These are phyloP conservation scores for Handroanthus guayacan DNA, from an alignment of 257 asterid species.

Conservation along the genomic window DNA sequence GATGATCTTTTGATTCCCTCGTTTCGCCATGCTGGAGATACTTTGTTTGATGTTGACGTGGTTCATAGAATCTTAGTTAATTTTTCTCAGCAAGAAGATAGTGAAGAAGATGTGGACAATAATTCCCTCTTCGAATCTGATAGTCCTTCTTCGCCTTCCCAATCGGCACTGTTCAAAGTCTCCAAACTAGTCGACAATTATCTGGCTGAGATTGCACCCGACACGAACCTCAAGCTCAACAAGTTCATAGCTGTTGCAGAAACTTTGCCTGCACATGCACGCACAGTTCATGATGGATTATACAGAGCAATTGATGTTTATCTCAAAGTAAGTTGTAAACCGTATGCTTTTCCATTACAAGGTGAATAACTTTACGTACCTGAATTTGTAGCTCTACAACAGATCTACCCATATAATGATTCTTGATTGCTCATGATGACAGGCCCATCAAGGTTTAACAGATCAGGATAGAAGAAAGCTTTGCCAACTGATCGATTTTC, in stretches of 20 bases:
- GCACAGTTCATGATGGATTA: constrained; percentile 76
- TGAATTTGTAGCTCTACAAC: neutral
- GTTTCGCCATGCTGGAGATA: constrained; percentile 73
- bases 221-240: constrained; percentile 79
- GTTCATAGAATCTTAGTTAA: constrained; percentile 84
- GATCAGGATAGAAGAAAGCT: constrained; percentile 79
- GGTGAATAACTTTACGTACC: neutral
- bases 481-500: constrained; percentile 82
- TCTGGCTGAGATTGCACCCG: constrained; percentile 93
- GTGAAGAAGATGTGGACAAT: constrained; percentile 88
- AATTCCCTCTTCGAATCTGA: constrained; percentile 72
- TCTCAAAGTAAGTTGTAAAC: constrained; percentile 70
- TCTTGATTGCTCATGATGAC: constrained; percentile 25
- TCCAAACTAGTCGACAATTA: constrained; percentile 86
- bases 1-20: constrained; percentile 94
- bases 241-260: constrained; percentile 88
- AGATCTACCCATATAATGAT: neutral
- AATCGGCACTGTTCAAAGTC: constrained; percentile 78
- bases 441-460: constrained; percentile 80
- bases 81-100: constrained; percentile 84
- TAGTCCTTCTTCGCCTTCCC: constrained; percentile 78
- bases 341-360: too few species aligned
- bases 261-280: constrained; percentile 82
- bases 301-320: constrained; percentile 89
- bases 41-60: constrained; percentile 83